Evolutionary conservation across 345 rosid genomes (phyloP), one percentile per base, ranked within the genome.

Genomic region (Sisymbrium irio): DNA sequence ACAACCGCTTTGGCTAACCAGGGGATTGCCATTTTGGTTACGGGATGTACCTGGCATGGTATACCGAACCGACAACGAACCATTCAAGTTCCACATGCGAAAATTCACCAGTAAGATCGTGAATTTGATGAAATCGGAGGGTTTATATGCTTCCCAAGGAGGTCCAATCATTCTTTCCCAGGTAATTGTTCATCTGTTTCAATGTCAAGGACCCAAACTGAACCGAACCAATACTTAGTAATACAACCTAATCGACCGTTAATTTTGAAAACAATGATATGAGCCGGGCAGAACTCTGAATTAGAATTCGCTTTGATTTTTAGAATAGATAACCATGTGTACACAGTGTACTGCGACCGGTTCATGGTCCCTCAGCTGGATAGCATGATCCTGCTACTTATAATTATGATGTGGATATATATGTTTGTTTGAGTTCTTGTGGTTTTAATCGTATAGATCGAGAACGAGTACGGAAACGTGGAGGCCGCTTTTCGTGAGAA

Each of bases 111-210:
- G 81, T 28, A 88, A 87, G 60, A 83, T 94, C 36, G 93, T 89
- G 54, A 74, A 77, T 69, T 46, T 95, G 88, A 86, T 95, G 97
- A 85, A 89, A 62, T 83, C 92, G 3, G 88, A 92, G 67, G 82
- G 82, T 5, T 74, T 95, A 50, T 95, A 78, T 73, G 99, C 97
- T 78, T 87, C 97, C 1, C 97, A 87, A 45, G 93, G 99, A 51
- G 99, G 99, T 47, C 99, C 99, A n/a, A 87, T 92, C 44, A 92
- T 95, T 74, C 77, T 95, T 3, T 92, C 97, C 13, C 97, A 94
- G 97, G 95, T 89, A 65, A 10, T 47, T 56, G 15, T 9, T 7
- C 11, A 51, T 37, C 3, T 51, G 7, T 2, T 36, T 27, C 36
- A 28, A 22, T 47, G 20, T 69, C 4, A 61, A 28, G 20, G 1